A percentile compares a stretch with the other conserved stretches of the same genome.
Evolutionary conservation across 495 filamentous ascomycete genomes (phyloP).

Genomic region (Parathielavia hyrcaniae): DNA sequence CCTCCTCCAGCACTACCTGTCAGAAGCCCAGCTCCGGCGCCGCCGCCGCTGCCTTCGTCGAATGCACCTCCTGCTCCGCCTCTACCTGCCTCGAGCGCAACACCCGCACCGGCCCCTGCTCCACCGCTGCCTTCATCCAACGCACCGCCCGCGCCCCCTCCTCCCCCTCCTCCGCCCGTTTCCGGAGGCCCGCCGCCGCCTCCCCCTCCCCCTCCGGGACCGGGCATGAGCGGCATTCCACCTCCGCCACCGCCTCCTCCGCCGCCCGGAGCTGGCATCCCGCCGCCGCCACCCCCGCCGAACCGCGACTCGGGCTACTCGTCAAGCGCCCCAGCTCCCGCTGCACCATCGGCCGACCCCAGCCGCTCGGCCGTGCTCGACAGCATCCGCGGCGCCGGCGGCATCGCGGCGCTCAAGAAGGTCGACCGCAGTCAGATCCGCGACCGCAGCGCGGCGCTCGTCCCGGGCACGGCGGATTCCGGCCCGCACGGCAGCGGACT

Average conservation of each 20-base stretch:
- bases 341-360: conserved; percentile 47
- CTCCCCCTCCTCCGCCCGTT: conserved; percentile 32
- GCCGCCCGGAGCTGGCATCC: conserved; percentile 39
- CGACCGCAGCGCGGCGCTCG: conserved; percentile 69
- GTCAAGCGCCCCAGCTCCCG: conserved; percentile 52
- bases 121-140: conserved; percentile 36
- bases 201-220: conserved; percentile 48
- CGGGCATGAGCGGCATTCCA: conserved; percentile 36
- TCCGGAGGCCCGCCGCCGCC: conserved; percentile 39
- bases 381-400: conserved; percentile 72
- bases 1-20: conserved; percentile 39
- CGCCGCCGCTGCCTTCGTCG: conserved; percentile 37
- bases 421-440: conserved; percentile 69
- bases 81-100: conserved; percentile 26
- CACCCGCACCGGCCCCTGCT: conserved; percentile 38
- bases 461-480: conserved; percentile 50
- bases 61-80: conserved; percentile 36
- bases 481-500: conserved; percentile 52
- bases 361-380: conserved; percentile 64
- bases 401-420: conserved; percentile 68
- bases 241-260: conserved; percentile 53
- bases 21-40: conserved; percentile 43
- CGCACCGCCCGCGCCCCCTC: conserved; percentile 27
- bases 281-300: conserved; percentile 61
- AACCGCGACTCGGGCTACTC: conserved; percentile 57